Base-by-base conservation (phyloP, 2,329 filamentous ascomycete species). In the Onygenales sp. region DNA sequence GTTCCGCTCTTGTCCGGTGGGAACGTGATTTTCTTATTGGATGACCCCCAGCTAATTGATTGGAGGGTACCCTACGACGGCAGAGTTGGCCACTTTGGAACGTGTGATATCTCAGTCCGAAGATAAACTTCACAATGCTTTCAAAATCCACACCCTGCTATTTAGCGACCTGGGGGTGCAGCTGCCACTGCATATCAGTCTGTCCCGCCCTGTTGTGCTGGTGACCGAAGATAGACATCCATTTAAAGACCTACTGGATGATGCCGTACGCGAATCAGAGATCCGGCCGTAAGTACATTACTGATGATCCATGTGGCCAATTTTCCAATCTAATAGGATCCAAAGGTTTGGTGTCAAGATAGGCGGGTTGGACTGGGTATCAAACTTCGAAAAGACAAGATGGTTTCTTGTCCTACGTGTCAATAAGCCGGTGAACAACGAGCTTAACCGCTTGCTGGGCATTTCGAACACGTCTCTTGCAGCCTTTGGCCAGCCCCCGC, bases 181-280 rank as follows among this genome's bases (percentile, higher is more conserved):
- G 5, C 75, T 89, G 49, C 92, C 92, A 2, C 77, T 98, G 46
- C 93, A 98, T 69, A 84, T 98, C 63, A 95, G 90, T 60, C 78
- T 98, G 6, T 97, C 93, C 7, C 80, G 89, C 5, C 86, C 93
- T 0, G 74, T 97, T 50, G 79, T 84, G 10, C 80, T 98, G 35
- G 74, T 76, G 47, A 90, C 87, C 0, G 77, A 83, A n/a, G 78
- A 85, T 58, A 89, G 88, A 60, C 81, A 85, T 32, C 61, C 59
- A 0, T 96, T 95, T 64, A 72, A 86, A 5, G 69, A 78, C 4
- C 68, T 70, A 0, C 66, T 95, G 5, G 66, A 71, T 38, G 64
- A 68, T 1, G 62, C 69, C 7, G 60, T 86, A 53, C 55, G 67
- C 48, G 55, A 64, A 3, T 73, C 73, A 43, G 59, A 69, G 33